Evolutionary conservation across 495 filamentous ascomycete species (phyloP).

Genomic region (Aspergillus mulundensis): DNA sequence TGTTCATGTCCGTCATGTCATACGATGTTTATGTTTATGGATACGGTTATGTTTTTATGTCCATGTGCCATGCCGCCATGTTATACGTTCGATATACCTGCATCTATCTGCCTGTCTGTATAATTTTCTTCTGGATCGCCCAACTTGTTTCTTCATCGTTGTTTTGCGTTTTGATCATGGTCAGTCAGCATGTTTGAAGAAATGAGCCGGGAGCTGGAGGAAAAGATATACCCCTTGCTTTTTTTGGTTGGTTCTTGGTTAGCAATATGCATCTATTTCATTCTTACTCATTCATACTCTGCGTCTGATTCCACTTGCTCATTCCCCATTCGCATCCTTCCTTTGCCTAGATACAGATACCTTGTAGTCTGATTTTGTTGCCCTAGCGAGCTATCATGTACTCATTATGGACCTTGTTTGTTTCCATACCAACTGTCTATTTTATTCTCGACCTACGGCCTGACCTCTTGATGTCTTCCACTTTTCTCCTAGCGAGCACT

Average conservation of each 20-base stretch:
- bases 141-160: slow-evolving; percentile 20
- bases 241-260: slow-evolving; percentile 3
- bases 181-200: slow-evolving; percentile 18
- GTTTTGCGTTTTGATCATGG: slow-evolving; percentile 14
- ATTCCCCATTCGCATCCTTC: background rate
- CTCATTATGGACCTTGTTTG: no score
- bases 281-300: slow-evolving; percentile 8
- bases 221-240: slow-evolving; percentile 21
- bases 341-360: no score
- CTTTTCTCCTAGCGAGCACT: no score
- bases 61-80: slow-evolving; percentile 9
- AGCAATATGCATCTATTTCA: slow-evolving; percentile 5
- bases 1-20: slow-evolving; percentile 13
- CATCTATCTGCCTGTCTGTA: slow-evolving; percentile 19
- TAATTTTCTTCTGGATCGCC: slow-evolving; percentile 17
- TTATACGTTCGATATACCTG: slow-evolving; percentile 10
- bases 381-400: no score
- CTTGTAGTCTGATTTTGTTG: no score
- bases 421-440: no score
- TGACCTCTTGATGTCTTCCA: no score
- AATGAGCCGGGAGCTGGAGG: slow-evolving; percentile 19
- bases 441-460: no score
- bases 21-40: slow-evolving; percentile 21
- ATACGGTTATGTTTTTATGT: slow-evolving; percentile 13
- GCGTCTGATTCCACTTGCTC: background rate